A percentile compares a stretch with the other conserved stretches of the same genome.
Evolutionary conservation across 2,329 filamentous ascomycete species (phyloP).

Genomic region (Fusarium brachygibbosum): DNA sequence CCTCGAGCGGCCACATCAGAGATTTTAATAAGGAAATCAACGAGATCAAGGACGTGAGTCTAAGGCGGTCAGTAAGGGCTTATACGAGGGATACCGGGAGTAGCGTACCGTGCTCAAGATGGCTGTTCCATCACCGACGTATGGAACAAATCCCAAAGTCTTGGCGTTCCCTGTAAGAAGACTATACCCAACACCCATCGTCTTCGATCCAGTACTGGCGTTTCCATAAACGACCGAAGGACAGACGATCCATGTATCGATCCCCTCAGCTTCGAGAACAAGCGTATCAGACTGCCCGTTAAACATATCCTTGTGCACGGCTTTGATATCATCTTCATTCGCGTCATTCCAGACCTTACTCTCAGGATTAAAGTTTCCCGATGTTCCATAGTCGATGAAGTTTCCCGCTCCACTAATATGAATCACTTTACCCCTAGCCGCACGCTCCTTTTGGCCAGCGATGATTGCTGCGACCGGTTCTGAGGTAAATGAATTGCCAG

Average conservation of each 20-base stretch:
- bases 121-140: slow-evolving; percentile 14
- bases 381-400: slow-evolving; percentile 22
- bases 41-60: slow-evolving; percentile 5
- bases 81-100: fast-evolving
- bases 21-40: slow-evolving; percentile 12
- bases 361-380: slow-evolving; percentile 2
- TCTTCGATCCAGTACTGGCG: neutral
- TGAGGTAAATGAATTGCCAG: neutral
- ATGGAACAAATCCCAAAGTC: slow-evolving; percentile 8
- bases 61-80: neutral
- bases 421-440: neutral
- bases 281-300: slow-evolving; percentile 11
- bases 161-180: slow-evolving; percentile 8
- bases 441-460: neutral
- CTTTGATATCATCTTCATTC: slow-evolving; percentile 16
- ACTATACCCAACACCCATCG: slow-evolving; percentile 5
- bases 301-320: slow-evolving; percentile 23
- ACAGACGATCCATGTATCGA: slow-evolving; percentile 16
- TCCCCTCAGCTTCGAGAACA: slow-evolving; percentile 1
- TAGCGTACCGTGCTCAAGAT: neutral
- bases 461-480: slow-evolving; percentile 17
- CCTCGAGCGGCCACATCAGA: neutral
- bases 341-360: slow-evolving; percentile 25
- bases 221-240: slow-evolving; percentile 10
- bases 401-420: slow-evolving; percentile 18